Evolutionary conservation across 2,329 filamentous ascomycete genomes (phyloP), one percentile per base, ranked within the genome.

Genomic region (Aspergillus arachidicola): DNA sequence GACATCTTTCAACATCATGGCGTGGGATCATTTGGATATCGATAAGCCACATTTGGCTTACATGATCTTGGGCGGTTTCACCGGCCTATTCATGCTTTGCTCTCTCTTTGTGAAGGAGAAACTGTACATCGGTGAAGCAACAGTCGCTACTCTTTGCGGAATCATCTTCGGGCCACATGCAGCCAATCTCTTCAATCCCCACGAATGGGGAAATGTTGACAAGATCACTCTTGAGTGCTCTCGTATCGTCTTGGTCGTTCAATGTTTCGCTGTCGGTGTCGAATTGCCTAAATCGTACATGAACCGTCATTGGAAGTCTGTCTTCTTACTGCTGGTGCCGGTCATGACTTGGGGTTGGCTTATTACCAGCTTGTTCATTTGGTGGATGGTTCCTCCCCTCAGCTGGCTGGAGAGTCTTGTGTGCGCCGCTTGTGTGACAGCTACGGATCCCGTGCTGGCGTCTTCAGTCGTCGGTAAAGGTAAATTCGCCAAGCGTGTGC

Each of bases 391-490:
- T 6, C 85, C 87, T 7, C 82, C 88, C 1, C 83, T 98, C 71
- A 89, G 86, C 74, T 99, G 94, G 93, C 87, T 99, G 48, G 93
- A 98, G 76, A 92, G 91, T 75, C 85, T 99, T 60, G 89, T 91
- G 38, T 86, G 93, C 67, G 91, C 95, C 21, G 95, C 95, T 63
- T 99, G 95, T 76, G 93, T 99, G 60, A 99, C 95, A 3, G 95
- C 95, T 54, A 99, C 95, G 5, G 95, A 99, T 80, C 95, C 95
- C 60, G 95, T 99, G 69, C 82, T 99, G 74, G 95, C 95, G 32
- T 98, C 95, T 16, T 99, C 95, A 19, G 95, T 99, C 60, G 95
- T 99, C 58, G 95, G 95, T 76, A 99, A 98, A 82, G 95, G 95
- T 73, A 99, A 99, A 79, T 99, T 99, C 73, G 94, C 95, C 41